Conservation (phyloP, 1,284 basidiomycete genomes). For the Jaminaea rosea region DNA sequence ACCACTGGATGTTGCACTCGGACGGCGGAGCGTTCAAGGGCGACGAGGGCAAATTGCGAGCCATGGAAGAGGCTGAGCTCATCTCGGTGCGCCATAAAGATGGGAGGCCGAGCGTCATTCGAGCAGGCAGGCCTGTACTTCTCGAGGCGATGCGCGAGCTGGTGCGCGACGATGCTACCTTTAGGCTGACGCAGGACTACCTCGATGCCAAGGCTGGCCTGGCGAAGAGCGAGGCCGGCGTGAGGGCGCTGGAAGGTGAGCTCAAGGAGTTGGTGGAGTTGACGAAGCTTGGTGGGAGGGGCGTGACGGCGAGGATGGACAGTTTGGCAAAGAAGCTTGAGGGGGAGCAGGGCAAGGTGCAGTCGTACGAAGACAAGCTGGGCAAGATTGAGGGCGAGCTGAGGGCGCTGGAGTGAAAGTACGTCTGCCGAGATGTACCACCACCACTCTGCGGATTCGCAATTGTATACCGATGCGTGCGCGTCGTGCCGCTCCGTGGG, state of each 20-base stretch:
- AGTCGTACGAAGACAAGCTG: constrained; percentile 19
- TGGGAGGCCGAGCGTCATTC: constrained; percentile 75
- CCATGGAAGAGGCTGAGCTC: constrained; percentile 81
- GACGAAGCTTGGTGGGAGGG: constrained; percentile 46
- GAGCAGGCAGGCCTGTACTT: constrained; percentile 82
- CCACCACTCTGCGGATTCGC: too few species aligned
- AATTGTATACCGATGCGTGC: too few species aligned
- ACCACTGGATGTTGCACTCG: constrained; percentile 66
- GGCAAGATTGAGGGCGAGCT: neutral
- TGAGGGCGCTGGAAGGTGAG: constrained; percentile 43
- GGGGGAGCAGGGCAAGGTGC: constrained; percentile 59
- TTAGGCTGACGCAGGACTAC: constrained; percentile 61
- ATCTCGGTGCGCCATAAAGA: constrained; percentile 69
- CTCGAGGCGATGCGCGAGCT: constrained; percentile 73
- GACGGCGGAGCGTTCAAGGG: constrained; percentile 80
- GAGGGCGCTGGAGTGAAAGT: neutral
- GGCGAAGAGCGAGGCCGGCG: constrained; percentile 2
- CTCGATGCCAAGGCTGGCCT: constrained; percentile 16
- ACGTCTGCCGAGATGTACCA: too few species aligned
- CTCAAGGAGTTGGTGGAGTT: constrained; percentile 10
- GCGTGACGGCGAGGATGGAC: constrained; percentile 58
- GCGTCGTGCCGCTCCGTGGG: too few species aligned
- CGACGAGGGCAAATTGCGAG: constrained; percentile 68
- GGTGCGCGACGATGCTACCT: constrained; percentile 62
- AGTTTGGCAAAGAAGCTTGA: constrained; percentile 69